Evolutionary conservation across 2,329 filamentous ascomycete species (phyloP).

Genomic region (Davidsoniella eucalypti): DNA sequence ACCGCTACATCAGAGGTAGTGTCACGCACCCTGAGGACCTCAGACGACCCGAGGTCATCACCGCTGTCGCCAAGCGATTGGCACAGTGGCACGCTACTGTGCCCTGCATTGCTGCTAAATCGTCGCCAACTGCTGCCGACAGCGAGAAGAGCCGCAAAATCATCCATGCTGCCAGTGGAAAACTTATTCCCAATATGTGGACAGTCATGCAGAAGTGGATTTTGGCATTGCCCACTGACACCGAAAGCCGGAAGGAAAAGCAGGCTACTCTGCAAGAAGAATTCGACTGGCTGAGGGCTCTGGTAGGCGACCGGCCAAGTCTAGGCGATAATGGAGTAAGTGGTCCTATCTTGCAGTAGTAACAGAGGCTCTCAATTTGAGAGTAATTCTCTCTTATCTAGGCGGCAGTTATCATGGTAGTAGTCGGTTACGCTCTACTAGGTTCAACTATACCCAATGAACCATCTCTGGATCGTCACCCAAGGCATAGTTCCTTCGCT

Average conservation of each 20-base stretch:
- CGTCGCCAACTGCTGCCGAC: conserved; percentile 20
- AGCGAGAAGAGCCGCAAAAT: conserved; percentile 25
- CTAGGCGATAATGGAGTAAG: conserved; percentile 59
- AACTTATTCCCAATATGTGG: conserved; percentile 77
- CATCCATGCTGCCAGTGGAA: conserved; percentile 42
- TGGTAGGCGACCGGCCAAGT: conserved; percentile 61
- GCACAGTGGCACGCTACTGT: conserved; percentile 82
- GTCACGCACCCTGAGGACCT: conserved; percentile 71
- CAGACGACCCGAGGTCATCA: conserved; percentile 57
- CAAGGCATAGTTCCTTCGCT: neutral
- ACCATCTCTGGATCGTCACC: too few relatives aligned
- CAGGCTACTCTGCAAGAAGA: conserved; percentile 57
- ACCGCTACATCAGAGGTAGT: conserved; percentile 71
- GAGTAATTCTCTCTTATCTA: too few relatives aligned
- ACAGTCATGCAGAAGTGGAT: conserved; percentile 96
- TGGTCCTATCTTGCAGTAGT: neutral
- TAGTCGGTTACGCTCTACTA: too few relatives aligned
- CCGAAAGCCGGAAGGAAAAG: conserved; percentile 49
- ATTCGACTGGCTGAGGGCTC: conserved; percentile 49
- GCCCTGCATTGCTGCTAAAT: conserved; percentile 33
- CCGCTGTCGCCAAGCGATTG: conserved; percentile 65
- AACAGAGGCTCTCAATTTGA: too few relatives aligned
- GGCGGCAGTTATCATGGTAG: too few relatives aligned
- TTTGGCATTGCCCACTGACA: conserved; percentile 59
- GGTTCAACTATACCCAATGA: too few relatives aligned